Conservation (phyloP, 345 rosid genomes). For the Corchorus olitorius region DNA sequence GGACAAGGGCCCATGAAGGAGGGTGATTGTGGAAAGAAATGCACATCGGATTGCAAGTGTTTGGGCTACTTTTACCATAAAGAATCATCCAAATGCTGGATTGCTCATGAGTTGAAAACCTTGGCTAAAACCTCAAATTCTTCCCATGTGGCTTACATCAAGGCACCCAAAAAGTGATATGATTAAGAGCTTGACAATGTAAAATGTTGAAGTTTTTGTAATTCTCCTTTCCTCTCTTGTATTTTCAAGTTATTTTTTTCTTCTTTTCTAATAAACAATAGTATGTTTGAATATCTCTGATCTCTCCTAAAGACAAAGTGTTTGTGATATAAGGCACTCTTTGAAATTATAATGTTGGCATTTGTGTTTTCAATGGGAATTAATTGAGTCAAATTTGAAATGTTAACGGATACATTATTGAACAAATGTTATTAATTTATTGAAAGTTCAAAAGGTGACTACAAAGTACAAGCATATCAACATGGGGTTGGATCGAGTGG, state of each 20-base stretch:
- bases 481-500: too few species aligned
- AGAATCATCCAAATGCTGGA: conserved; percentile 52
- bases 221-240: background rate
- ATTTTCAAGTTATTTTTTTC: background rate
- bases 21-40: conserved; percentile 52
- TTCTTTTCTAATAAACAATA: background rate
- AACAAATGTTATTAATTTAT: too few species aligned
- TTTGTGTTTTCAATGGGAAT: too few species aligned
- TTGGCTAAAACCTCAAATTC: conserved; percentile 34
- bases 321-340: background rate
- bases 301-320: background rate
- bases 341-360: too few species aligned
- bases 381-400: too few species aligned
- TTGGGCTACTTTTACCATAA: conserved; percentile 57
- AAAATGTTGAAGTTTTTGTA: background rate
- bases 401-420: too few species aligned
- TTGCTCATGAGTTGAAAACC: conserved; percentile 60
- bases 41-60: conserved; percentile 57
- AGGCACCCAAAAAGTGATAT: conserved; percentile 29
- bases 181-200: background rate
- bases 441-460: too few species aligned
- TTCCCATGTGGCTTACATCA: conserved; percentile 38
- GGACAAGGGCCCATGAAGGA: conserved; percentile 42
- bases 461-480: too few species aligned
- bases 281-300: background rate